These are phyloP conservation scores for Canariomyces notabilis DNA, from an alignment of 2,329 filamentous ascomycete species.

Conservation along the genomic window DNA sequence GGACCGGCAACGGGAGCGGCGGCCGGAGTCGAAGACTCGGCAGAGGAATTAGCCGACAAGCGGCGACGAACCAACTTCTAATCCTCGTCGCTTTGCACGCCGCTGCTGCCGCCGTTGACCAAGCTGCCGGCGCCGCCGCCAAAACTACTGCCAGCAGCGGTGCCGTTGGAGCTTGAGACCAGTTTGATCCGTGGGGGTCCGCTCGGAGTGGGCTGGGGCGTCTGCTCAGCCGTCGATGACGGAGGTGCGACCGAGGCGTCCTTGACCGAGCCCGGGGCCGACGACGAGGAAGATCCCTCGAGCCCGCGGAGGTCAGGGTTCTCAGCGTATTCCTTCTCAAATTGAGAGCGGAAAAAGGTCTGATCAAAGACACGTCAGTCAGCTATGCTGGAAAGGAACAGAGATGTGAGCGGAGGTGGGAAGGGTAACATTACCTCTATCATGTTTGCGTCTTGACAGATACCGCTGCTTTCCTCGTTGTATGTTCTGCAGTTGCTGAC, in stretches of 20 bases:
- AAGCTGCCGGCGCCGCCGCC: background rate
- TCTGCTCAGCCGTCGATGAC: constrained; percentile 45
- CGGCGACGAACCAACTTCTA: constrained; percentile 22
- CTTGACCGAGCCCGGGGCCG: constrained; percentile 24
- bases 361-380: constrained; percentile 26
- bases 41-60: background rate
- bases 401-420: background rate
- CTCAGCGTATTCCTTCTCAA: constrained; percentile 49
- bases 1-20: too few species aligned
- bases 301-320: constrained; percentile 53
- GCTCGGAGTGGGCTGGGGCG: constrained; percentile 56
- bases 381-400: background rate
- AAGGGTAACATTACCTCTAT: constrained; percentile 66
- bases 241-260: constrained; percentile 46
- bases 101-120: constrained; percentile 30
- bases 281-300: constrained; percentile 37
- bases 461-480: constrained; percentile 90
- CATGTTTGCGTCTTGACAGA: constrained; percentile 86
- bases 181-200: constrained; percentile 64
- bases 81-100: constrained; percentile 51
- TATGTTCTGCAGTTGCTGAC: constrained; percentile 91
- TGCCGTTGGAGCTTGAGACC: constrained; percentile 43
- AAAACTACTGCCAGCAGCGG: background rate
- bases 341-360: constrained; percentile 53
- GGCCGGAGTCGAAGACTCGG: background rate